Evolutionary conservation across 2,329 filamentous ascomycete species (phyloP).

Genomic region (Celoporthe dispersa): DNA sequence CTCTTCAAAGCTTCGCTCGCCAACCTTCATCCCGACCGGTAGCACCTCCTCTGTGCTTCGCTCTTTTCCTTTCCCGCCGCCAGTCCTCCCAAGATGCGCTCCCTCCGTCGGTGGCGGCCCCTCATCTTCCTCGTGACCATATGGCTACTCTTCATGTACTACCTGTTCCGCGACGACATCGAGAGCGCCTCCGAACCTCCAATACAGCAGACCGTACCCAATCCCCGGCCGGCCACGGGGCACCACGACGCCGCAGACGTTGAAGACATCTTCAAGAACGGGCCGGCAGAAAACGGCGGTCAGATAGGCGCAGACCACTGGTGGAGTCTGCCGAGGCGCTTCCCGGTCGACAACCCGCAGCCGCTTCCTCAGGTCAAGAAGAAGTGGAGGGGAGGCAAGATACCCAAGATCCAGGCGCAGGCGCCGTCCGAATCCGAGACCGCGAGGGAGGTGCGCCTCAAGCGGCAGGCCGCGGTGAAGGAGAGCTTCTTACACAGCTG

Average conservation of each 20-base stretch:
- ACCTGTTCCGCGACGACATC: constrained; percentile 20
- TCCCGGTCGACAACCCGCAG: constrained; percentile 40
- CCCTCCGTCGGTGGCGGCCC: constrained; percentile 28
- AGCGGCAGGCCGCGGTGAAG: constrained; percentile 50
- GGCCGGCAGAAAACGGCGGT: constrained; percentile 21
- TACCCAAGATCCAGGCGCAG: constrained; percentile 63
- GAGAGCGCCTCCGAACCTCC: constrained; percentile 27
- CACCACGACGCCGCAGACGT: constrained; percentile 22
- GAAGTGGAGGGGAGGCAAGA: constrained; percentile 2
- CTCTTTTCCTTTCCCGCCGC: background rate
- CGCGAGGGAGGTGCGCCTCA: constrained; percentile 42
- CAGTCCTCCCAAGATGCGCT: constrained; percentile 18
- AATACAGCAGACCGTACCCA: constrained; percentile 24
- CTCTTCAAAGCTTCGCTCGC: background rate
- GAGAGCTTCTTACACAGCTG: constrained; percentile 60
- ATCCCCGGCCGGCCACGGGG: constrained; percentile 17
- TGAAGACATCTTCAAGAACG: constrained; percentile 17
- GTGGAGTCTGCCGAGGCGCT: constrained; percentile 41
- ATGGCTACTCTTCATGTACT: constrained; percentile 28
- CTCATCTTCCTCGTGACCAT: constrained; percentile 24
- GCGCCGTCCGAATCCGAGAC: constrained; percentile 52
- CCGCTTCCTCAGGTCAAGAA: constrained; percentile 40
- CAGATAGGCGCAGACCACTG: constrained; percentile 33
- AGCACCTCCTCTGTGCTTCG: background rate
- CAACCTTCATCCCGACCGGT: background rate